Conservation (phyloP, 2,329 filamentous ascomycete genomes). For the Aspergillus cejpii region DNA sequence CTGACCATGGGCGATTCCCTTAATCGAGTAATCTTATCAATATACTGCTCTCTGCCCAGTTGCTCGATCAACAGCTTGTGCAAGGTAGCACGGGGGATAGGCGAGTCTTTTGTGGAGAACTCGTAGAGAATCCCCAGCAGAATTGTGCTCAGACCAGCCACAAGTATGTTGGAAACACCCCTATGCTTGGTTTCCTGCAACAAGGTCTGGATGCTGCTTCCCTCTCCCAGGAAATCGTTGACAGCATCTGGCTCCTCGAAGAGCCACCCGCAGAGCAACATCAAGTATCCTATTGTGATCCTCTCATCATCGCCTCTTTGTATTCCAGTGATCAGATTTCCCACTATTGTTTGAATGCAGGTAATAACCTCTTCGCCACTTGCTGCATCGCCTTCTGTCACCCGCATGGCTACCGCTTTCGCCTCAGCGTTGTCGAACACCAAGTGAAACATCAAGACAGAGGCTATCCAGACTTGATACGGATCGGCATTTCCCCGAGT, state of each 20-base stretch:
- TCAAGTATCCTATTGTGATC: slow-evolving; percentile 76
- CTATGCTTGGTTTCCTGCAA: slow-evolving; percentile 66
- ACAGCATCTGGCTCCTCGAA: slow-evolving; percentile 89
- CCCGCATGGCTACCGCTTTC: slow-evolving; percentile 69
- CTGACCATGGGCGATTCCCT: slow-evolving; percentile 71
- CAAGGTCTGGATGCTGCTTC: slow-evolving; percentile 81
- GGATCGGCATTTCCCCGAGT: slow-evolving; percentile 64
- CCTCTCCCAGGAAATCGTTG: slow-evolving; percentile 87
- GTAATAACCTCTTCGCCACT: slow-evolving; percentile 93
- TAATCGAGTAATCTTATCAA: slow-evolving; percentile 71
- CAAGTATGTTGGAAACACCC: slow-evolving; percentile 55
- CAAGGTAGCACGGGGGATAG: slow-evolving; percentile 72
- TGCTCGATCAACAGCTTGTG: slow-evolving; percentile 70
- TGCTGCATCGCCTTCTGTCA: slow-evolving; percentile 82
- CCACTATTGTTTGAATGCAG: slow-evolving; percentile 79
- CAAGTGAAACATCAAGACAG: slow-evolving; percentile 78
- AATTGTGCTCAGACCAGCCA: slow-evolving; percentile 76
- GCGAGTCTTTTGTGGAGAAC: slow-evolving; percentile 95
- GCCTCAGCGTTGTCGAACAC: slow-evolving; percentile 72
- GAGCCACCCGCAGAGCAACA: slow-evolving; percentile 81
- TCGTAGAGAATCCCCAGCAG: slow-evolving; percentile 87
- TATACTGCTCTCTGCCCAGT: slow-evolving; percentile 79
- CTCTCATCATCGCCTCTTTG: slow-evolving; percentile 70
- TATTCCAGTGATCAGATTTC: slow-evolving; percentile 75
- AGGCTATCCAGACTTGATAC: slow-evolving; percentile 84